These are phyloP conservation scores for Ogataea zsoltii DNA, from an alignment of 805 yeast species.

Conservation along the genomic window DNA sequence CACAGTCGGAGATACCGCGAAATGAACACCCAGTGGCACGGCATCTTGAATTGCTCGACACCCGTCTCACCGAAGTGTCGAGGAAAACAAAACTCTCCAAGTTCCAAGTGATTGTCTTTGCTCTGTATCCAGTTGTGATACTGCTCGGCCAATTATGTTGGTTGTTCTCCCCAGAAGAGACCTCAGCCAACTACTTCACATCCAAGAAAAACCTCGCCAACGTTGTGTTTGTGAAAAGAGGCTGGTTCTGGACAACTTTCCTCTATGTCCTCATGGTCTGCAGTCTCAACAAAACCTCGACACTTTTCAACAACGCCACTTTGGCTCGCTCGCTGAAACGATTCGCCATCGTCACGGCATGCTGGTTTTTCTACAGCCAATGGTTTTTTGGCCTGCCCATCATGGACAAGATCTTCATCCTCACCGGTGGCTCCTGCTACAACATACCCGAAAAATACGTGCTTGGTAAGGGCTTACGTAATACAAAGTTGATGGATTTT, in stretches of 20 bases:
- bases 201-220: constrained; percentile 73
- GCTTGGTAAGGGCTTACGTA: not conserved
- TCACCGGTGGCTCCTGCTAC: constrained; percentile 81
- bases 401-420: constrained; percentile 80
- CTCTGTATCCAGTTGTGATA: constrained; percentile 41
- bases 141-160: constrained; percentile 53
- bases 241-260: constrained; percentile 88
- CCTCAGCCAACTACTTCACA: constrained; percentile 50
- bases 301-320: constrained; percentile 5
- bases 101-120: constrained; percentile 11
- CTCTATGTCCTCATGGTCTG: constrained; percentile 32
- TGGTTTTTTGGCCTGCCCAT: constrained; percentile 83
- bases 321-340: constrained; percentile 33
- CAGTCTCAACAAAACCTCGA: constrained; percentile 16
- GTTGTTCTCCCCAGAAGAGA: constrained; percentile 44
- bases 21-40: constrained; percentile 3
- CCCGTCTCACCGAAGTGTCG: constrained; percentile 9
- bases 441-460: constrained; percentile 26
- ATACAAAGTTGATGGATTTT: constrained; percentile 16
- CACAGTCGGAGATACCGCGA: too few relatives aligned
- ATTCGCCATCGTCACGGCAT: constrained; percentile 57
- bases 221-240: constrained; percentile 75
- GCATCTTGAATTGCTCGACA: constrained; percentile 13
- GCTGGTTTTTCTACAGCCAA: constrained; percentile 90
- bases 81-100: constrained; percentile 10